Evolutionary conservation across 2,329 filamentous ascomycete genomes (phyloP), one percentile per base, ranked within the genome.

Genomic region (Aspergillus nomiae): DNA sequence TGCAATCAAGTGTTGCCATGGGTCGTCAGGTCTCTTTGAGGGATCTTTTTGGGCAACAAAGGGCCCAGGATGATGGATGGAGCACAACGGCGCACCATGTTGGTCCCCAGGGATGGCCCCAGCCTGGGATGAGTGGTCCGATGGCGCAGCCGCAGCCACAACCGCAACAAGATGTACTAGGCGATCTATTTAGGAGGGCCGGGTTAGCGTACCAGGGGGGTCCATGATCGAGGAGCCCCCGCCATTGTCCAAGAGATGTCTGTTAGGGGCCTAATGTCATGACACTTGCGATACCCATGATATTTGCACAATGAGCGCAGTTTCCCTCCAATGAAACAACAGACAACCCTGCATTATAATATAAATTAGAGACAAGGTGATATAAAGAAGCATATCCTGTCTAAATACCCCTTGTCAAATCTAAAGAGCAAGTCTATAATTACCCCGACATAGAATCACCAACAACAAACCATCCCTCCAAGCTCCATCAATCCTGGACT

Each of bases 41-140:
- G 60, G 83, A 86, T 65, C 72, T 86, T 2, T 86, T 87, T 68
- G 84, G 84, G 6, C 83, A 85, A 69, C 83, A 86, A 67, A 79
- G 82, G 53, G 80, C 80, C 32, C 79, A 83, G 57, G 84, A 86
- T 66, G 80, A 83, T 59, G 82, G 71, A 12, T 85, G 81, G 77
- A 84, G 80, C 69, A 76, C 84, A 16, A 79, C 81, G 56, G 78
- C 78, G 53, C 83, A 85, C 70, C 77, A 77, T 63, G 61, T 76
- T 11, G 65, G 48, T 8, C 69, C 68, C 14, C 59, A 36, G 14
- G 67, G 68, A 41, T 61, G 65, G 57, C 73, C 69, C 62, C 67
- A 69, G 28, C 59, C 64, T 19, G 56, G 57, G 21, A 65, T 65
- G 55, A 51, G 53, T 21, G 54, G 41, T 43, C 36, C 67, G 50